Evolutionary conservation across 805 yeast species (phyloP), one percentile per base, ranked within the genome.

Genomic region (Starmerella bombicola): DNA sequence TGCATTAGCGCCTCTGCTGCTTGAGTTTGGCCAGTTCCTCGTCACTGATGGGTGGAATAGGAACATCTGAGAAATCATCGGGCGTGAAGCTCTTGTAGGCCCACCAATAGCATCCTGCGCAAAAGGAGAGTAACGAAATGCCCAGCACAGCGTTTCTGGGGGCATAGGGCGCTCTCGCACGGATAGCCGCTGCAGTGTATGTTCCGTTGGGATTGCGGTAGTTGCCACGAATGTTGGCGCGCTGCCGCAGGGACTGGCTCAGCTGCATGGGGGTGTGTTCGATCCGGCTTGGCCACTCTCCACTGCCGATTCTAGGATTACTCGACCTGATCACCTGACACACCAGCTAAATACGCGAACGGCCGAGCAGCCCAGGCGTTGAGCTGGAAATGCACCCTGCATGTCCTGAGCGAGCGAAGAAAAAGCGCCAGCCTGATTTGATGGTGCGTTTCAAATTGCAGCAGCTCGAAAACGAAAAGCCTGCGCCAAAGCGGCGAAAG

Each of bases 141-240:
- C 86, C 73, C 0, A 76, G 72, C 16, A 73, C 64, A 56, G 79
- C 71, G 59, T 86, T 88, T 54, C 69, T 74, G 71, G 76, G 73
- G 63, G 85, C 82, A 56, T 73, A 88, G 31, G 95, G 96, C 45
- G 71, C 69, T 60, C 97, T 73, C 35, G 95, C 95, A 49, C 97
- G 70, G 50, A 83, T 68, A 69, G 88, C 76, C 5, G 95, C 95
- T 13, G 95, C 95, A 1, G 95, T 82, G 88, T 85, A 85, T 56
- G 78, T 78, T 62, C 73, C 79, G 25, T 86, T 80, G 49, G 76
- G 79, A 59, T 80, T 82, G 40, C 70, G 72, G 55, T 73, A 53
- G 30, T 46, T 42, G 7, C 43, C 49, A 28, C 48, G 45, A 21
- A 45, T 20, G 28, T 45, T 32, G 24, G 32, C 26, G 24, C 34